Evolutionary conservation across 352 stramenopile genomes (phyloP).

Genomic region (Aphanomyces euteiches): DNA sequence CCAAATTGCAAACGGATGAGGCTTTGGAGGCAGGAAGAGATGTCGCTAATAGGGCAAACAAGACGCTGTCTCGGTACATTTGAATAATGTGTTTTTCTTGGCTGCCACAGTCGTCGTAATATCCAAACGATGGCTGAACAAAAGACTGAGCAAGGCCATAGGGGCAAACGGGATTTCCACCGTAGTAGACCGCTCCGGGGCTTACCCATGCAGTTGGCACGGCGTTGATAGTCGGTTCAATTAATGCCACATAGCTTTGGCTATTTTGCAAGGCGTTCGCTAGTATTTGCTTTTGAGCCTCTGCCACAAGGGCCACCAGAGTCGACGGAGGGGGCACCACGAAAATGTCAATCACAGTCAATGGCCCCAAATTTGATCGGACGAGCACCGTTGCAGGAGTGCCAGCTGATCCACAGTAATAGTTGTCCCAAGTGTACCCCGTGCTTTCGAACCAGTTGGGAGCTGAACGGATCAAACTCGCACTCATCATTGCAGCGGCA

Average conservation of each 20-base stretch:
- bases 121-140: slow-evolving; percentile 11
- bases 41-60: neutral
- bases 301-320: neutral
- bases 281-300: neutral
- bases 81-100: neutral
- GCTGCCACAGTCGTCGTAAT: slow-evolving; percentile 17
- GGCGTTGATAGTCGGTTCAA: neutral
- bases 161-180: slow-evolving; percentile 10
- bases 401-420: slow-evolving; percentile 4
- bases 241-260: neutral
- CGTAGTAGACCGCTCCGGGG: slow-evolving; percentile 4
- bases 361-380: neutral
- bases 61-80: neutral
- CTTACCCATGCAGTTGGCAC: neutral
- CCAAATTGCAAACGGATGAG: no score
- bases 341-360: slow-evolving; percentile 8
- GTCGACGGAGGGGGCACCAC: neutral
- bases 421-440: slow-evolving; percentile 1
- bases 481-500: neutral
- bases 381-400: neutral
- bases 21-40: no score
- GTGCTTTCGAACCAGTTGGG: neutral
- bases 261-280: neutral
- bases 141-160: neutral
- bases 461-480: neutral